phyloP scores from a whole-genome alignment of 2,329 filamentous ascomycete genomes.

The Beauveria varroae region DNA sequence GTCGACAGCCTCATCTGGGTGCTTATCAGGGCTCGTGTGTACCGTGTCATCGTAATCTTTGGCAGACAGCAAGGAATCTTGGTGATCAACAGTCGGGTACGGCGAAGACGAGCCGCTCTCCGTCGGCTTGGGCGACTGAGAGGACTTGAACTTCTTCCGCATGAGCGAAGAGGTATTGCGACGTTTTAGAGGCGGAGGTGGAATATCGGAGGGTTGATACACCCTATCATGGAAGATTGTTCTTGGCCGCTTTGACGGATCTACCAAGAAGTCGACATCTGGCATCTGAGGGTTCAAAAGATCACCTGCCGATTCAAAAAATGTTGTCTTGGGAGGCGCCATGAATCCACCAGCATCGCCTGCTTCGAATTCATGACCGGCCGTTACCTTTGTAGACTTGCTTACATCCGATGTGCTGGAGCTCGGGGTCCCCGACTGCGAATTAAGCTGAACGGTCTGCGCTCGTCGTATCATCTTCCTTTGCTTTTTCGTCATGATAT shows the following conservation, averaged over 20 bases:
- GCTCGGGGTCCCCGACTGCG: constrained; percentile 15
- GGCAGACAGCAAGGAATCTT: constrained; percentile 36
- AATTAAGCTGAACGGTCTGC: constrained; percentile 57
- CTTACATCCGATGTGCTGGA: constrained; percentile 14
- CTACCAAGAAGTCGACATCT: constrained; percentile 70
- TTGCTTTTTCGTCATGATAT: constrained; percentile 49
- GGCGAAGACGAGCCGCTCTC: constrained; percentile 28
- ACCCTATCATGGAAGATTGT: constrained; percentile 97
- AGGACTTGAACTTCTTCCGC: constrained; percentile 22
- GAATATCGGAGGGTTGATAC: constrained; percentile 90
- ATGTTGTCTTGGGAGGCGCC: constrained; percentile 80
- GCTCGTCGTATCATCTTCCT: constrained; percentile 68
- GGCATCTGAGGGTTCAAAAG: constrained; percentile 86
- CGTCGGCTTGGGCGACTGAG: constrained; percentile 17
- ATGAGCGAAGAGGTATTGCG: constrained; percentile 31
- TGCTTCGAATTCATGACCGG: constrained; percentile 40
- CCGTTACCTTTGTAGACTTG: constrained; percentile 34
- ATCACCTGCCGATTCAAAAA: constrained; percentile 93
- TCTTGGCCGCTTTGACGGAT: constrained; percentile 71
- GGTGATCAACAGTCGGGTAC: constrained; percentile 27
- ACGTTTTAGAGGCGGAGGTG: constrained; percentile 63
- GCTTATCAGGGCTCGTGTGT: constrained; percentile 38
- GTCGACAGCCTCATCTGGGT: constrained; percentile 37
- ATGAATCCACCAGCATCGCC: constrained; percentile 41
- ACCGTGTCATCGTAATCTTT: constrained; percentile 46